phyloP scores from a whole-genome alignment of 2,329 filamentous ascomycete genomes.

The Clathrospora elynae region DNA sequence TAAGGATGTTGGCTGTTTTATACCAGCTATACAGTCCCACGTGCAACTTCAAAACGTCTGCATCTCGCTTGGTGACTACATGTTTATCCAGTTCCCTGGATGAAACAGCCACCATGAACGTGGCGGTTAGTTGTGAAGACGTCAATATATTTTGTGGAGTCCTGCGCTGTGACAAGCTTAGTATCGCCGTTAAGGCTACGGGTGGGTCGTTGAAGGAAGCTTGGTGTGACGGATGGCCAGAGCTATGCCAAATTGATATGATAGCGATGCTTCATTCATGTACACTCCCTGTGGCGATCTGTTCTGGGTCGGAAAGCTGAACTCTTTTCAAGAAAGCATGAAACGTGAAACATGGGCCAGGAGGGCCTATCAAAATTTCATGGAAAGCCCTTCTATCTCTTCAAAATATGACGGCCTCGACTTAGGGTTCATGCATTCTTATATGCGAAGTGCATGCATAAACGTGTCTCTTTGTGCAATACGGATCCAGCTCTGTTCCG shows the following conservation, averaged over 20 bases:
- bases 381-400: background rate
- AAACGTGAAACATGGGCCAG: conserved; percentile 9
- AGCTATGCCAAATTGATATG: conserved; percentile 1
- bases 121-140: conserved; percentile 18
- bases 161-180: conserved; percentile 17
- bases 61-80: conserved; percentile 29
- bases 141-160: conserved; percentile 20
- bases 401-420: conserved; percentile 1
- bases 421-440: background rate
- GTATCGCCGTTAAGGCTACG: conserved; percentile 23
- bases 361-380: conserved; percentile 2
- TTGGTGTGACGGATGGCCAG: conserved; percentile 9
- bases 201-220: conserved; percentile 21
- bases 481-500: background rate
- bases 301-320: conserved; percentile 11
- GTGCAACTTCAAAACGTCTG: conserved; percentile 9
- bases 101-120: conserved; percentile 20
- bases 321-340: conserved; percentile 4
- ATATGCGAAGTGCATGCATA: background rate
- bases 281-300: conserved; percentile 7
- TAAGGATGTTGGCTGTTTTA: conserved; percentile 23
- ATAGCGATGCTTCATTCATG: conserved; percentile 4
- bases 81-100: conserved; percentile 17
- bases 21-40: conserved; percentile 15
- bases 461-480: background rate